Base-by-base conservation (phyloP, 495 filamentous ascomycete species). In the Hypoxylon perforatum region DNA sequence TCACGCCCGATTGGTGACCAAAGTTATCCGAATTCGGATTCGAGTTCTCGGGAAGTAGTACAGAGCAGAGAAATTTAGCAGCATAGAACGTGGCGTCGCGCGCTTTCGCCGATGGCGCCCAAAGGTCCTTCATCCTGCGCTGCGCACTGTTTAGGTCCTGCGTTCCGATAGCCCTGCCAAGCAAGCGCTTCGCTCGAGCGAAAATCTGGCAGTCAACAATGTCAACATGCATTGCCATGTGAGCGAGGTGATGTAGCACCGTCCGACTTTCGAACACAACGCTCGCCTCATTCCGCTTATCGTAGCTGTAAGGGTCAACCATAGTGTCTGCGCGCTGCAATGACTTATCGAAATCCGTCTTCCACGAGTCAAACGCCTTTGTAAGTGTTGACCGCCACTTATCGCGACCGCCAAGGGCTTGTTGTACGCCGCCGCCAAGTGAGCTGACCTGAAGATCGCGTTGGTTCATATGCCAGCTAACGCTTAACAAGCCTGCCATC, bases 201-300 rank as follows among this genome's bases (percentile, higher is more conserved):
- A 96, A 97, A 62, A 98, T 95, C 76, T 97, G 95, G 71, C 93
- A 94, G 74, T 97, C 94, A n/a, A 94, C 91, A 45, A 98, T 91
- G 72, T 98, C 95, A 8, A 97, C 94, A 73, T 98, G 94, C 84
- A 96, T 97, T 3, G 91, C 93, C 93, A 99, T 97, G 74, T 99
- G 95, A 2, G 95, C 96, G 8, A 99, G 81, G 61, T 94, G 92
- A 72, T 99, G 94, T 45, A 98, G 81, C 15, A 97, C 94, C 19
- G 89, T 94, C 45, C 93, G 86, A 65, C 88, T 91, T 71, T 98
- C 91, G 63, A 94, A 93, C 18, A 93, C 87, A 50, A 91, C 89
- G 59, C 93, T 92, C 49, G 91, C 87, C 51, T 93, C 89, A 63
- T 64, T 77, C 39, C 72, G 67, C 63, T 79, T 79, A 23, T 81